These are phyloP conservation scores for Fraxinus xanthoxyloides DNA, from an alignment of 305 asterid species.

Conservation along the genomic window DNA sequence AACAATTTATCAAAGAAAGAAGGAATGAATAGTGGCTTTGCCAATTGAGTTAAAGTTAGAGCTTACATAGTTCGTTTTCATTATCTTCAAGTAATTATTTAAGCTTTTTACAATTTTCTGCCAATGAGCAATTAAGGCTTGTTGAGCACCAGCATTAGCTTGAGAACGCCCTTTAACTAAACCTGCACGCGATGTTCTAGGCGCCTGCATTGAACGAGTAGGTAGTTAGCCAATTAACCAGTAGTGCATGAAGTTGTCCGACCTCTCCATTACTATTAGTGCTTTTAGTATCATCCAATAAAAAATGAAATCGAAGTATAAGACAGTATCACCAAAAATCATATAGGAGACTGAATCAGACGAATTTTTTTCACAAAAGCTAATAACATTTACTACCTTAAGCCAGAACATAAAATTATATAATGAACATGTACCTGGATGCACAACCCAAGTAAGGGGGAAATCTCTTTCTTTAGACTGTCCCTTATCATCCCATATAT, in stretches of 20 bases:
- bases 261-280: background rate
- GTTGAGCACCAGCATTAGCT: conserved; percentile 95
- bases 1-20: conserved; percentile 12
- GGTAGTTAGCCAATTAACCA: conserved; percentile 8
- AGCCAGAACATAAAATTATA: background rate
- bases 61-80: conserved; percentile 89
- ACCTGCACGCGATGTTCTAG: conserved; percentile 93
- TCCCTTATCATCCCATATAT: conserved; percentile 97
- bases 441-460: conserved; percentile 95
- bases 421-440: conserved; percentile 67
- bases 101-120: conserved; percentile 94
- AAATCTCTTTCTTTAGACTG: conserved; percentile 90
- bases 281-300: background rate
- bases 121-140: conserved; percentile 98
- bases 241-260: background rate
- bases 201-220: conserved; percentile 60
- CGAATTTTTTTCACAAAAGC: background rate
- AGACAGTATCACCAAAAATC: conserved; percentile 18
- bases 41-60: conserved; percentile 8
- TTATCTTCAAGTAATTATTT: conserved; percentile 74
- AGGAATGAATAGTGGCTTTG: background rate
- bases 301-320: background rate
- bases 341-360: conserved; percentile 16
- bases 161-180: conserved; percentile 89
- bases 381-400: background rate